Base-by-base conservation (phyloP, 176 grass and related monocot species). In the Chloris gayana region DNA sequence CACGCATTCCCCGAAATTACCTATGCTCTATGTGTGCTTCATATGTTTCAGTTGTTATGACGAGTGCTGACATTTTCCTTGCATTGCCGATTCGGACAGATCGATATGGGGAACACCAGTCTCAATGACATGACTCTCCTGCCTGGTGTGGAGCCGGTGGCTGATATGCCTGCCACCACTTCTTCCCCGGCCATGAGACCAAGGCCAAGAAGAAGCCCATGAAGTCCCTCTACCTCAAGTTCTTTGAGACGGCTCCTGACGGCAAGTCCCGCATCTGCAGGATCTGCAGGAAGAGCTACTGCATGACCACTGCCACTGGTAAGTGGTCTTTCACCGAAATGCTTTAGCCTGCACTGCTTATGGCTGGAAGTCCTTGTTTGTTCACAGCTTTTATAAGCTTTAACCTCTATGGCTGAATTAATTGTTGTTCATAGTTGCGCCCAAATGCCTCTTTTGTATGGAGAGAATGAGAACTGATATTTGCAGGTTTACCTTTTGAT, bases 271-370 rank as follows among this genome's bases (percentile, higher is more conserved):
- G 96, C 60, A 49, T 83, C 73, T 98, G 96, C 86, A 91, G 87
- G 81, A 82, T 98, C 83, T 98, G 95, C 82, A 91, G 83, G 67
- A 93, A 98, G 87, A 86, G 68, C 82, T 98, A 98, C 92, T 93
- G 90, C 72, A 90, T 95, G 64, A 91, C 90, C 57, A 98, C 90
- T 10, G 95, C 95, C 42, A 95, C 92, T 15, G 95, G 92, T 98
- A 88, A 89, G 62, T 12, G 21, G 1, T 67, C 17, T 33, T 74
- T 35, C 49, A 73, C 70, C 3, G 2, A n/a, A 17, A 56, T 35
- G 71, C 31, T 24, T 24, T 56, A 9, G 24, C 22, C 4, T 14
- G 6, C 42, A 1, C 11, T 53, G 22, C 34, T 67, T 54, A 11
- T 35, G 4, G 22, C 60, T 50, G 19, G 1, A 21, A 34, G 7